phyloP scores from a whole-genome alignment of 2,329 filamentous ascomycete genomes.

The Diaporthe destruens region DNA sequence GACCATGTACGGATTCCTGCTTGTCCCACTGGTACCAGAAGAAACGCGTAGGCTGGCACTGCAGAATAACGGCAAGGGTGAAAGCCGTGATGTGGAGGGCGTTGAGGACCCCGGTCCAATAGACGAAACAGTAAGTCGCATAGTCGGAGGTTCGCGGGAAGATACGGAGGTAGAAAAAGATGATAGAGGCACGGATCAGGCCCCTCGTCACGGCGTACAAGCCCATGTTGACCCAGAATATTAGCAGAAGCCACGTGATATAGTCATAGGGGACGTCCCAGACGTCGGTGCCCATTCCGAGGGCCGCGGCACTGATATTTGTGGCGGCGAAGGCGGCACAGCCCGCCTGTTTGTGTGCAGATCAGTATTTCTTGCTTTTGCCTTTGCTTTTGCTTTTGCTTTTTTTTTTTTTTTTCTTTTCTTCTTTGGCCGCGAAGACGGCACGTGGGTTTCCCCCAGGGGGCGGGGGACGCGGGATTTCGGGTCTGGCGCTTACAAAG shows the following conservation, averaged over 20 bases:
- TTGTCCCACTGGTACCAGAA: constrained; percentile 52
- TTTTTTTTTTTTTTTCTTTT: not conserved
- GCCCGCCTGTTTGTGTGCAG: constrained; percentile 3
- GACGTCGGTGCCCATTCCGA: constrained; percentile 19
- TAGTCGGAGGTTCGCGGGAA: constrained; percentile 46
- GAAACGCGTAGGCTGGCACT: constrained; percentile 49
- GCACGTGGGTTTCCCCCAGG: too few species aligned
- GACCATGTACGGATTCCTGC: constrained; percentile 44
- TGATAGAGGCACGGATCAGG: constrained; percentile 53
- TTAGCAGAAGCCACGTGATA: constrained; percentile 52
- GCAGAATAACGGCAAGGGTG: constrained; percentile 48
- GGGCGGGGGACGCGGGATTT: too few species aligned
- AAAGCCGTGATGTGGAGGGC: constrained; percentile 46
- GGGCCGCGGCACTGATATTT: constrained; percentile 1
- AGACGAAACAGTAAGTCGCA: constrained; percentile 46
- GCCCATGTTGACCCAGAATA: constrained; percentile 54
- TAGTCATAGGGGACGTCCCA: constrained; percentile 14
- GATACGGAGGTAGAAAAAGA: constrained; percentile 53
- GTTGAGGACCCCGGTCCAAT: constrained; percentile 48
- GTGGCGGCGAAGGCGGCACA: constrained; percentile 22
- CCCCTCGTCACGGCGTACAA: constrained; percentile 49
- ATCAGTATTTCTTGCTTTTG: not conserved
- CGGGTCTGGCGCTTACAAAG: not conserved
- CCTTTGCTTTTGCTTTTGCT: too few species aligned
- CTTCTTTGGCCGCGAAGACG: not conserved